Evolutionary conservation across 2,329 filamentous ascomycete genomes (phyloP).

Genomic region (Pseudogymnoascus sp.): DNA sequence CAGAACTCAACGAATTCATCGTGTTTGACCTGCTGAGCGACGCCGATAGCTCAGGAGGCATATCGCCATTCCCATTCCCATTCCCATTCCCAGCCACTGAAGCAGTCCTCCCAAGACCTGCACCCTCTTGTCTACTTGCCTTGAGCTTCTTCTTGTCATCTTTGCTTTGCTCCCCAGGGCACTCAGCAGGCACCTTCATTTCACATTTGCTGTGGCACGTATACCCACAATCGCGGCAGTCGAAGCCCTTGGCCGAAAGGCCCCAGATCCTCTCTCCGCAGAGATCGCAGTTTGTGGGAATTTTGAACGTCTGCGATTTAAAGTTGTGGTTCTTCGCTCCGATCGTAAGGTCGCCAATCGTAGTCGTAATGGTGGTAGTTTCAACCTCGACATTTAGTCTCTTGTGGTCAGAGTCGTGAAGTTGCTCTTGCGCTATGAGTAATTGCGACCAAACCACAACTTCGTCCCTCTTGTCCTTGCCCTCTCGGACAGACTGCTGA

Average conservation of each 20-base stretch:
- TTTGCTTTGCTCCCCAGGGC: slow-evolving; percentile 86
- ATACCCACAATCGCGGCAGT: slow-evolving; percentile 93
- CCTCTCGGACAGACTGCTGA: slow-evolving; percentile 70
- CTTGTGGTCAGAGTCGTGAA: slow-evolving; percentile 77
- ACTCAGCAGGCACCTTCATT: slow-evolving; percentile 96
- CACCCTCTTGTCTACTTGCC: slow-evolving; percentile 69
- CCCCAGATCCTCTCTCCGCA: slow-evolving; percentile 98
- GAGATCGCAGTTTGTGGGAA: slow-evolving; percentile 95
- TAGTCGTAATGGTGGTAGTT: slow-evolving; percentile 82
- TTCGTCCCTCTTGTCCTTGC: slow-evolving; percentile 82
- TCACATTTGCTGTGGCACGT: slow-evolving; percentile 98
- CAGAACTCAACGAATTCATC: slow-evolving; percentile 82
- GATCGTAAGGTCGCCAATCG: slow-evolving; percentile 84
- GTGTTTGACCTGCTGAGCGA: slow-evolving; percentile 65
- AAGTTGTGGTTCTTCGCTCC: slow-evolving; percentile 95
- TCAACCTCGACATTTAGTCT: slow-evolving; percentile 86
- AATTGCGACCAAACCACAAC: slow-evolving; percentile 75
- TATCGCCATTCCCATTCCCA: neutral
- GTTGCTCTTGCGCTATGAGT: slow-evolving; percentile 73
- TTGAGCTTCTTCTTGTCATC: slow-evolving; percentile 95
- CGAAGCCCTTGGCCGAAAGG: slow-evolving; percentile 89
- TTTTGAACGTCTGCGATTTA: slow-evolving; percentile 98
- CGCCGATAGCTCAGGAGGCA: slow-evolving; percentile 51
- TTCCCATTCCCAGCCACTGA: slow-evolving; percentile 10
- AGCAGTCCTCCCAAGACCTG: slow-evolving; percentile 39